A percentile compares a stretch with the other conserved stretches of the same genome.
Evolutionary conservation across 192 early-diverging fungal species (phyloP).

Genomic region (Backusella mclennaniae): DNA sequence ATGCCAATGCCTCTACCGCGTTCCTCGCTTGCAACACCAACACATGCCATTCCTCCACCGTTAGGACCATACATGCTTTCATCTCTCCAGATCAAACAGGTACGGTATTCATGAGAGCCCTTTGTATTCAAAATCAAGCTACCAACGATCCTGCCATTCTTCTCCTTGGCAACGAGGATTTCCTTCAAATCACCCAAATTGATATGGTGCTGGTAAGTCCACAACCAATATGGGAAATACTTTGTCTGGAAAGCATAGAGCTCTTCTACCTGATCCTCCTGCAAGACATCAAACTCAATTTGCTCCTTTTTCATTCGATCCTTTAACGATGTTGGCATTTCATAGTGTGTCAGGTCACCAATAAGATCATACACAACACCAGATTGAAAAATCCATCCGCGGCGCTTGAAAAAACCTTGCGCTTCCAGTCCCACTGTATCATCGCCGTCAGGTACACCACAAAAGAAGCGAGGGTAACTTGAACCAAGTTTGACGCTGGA

Average conservation of each 20-base stretch:
- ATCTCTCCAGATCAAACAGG: conserved; percentile 34
- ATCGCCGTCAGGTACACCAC: conserved; percentile 30
- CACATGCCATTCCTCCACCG: conserved; percentile 41
- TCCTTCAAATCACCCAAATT: conserved; percentile 36
- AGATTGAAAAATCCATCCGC: conserved; percentile 26
- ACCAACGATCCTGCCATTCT: conserved; percentile 23
- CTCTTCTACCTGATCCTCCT: conserved; percentile 17
- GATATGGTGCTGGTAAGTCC: conserved; percentile 36
- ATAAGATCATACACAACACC: conserved; percentile 25
- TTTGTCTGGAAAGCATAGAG: conserved; percentile 29
- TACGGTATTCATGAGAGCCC: conserved; percentile 24
- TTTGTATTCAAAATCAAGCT: conserved; percentile 21
- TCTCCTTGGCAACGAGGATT: conserved; percentile 32
- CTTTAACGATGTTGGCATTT: conserved; percentile 15
- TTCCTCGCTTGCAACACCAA: conserved; percentile 34
- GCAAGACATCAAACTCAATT: conserved; percentile 26
- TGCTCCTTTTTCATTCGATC: conserved; percentile 32
- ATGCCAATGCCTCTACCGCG: conserved; percentile 37
- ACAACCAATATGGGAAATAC: conserved; percentile 35
- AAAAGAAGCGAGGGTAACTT: conserved; percentile 39
- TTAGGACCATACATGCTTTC: conserved; percentile 19
- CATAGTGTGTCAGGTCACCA: conserved; percentile 28
- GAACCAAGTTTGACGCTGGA: conserved; percentile 24
- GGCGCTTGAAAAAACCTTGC: conserved; percentile 23
- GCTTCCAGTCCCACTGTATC: conserved; percentile 15